Percentiles rank a stretch among this genome's conserved stretches.
phyloP scores from a whole-genome alignment of 768 basidiomycete species.

The Hebeloma cylindrosporum region DNA sequence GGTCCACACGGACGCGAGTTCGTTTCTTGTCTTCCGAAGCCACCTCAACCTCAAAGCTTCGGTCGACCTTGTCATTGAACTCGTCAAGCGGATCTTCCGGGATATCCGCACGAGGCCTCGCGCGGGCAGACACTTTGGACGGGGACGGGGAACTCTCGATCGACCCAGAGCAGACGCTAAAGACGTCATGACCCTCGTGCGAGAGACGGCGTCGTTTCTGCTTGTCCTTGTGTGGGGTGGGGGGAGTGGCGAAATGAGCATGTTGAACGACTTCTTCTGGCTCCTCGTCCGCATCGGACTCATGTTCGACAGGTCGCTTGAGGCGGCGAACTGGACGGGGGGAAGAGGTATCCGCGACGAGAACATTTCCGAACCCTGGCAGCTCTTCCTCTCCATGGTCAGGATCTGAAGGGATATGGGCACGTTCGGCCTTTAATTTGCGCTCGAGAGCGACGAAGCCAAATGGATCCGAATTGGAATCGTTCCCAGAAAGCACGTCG shows the following conservation, averaged over 20 bases:
- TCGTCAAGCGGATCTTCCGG: conserved; percentile 17
- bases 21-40: conserved; percentile 9
- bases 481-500: conserved; percentile 12
- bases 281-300: conserved; percentile 12
- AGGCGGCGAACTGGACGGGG: conserved; percentile 26
- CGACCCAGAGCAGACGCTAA: conserved; percentile 34
- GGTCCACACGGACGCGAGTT: neutral
- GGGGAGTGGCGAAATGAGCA: conserved; percentile 26
- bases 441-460: conserved; percentile 57
- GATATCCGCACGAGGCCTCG: conserved; percentile 7
- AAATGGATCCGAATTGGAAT: conserved; percentile 49
- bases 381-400: conserved; percentile 17
- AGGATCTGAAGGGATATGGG: neutral
- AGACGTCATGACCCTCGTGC: conserved; percentile 31
- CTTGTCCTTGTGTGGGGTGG: conserved; percentile 35
- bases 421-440: conserved; percentile 45
- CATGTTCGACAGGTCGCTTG: conserved; percentile 16
- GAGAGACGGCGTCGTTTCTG: conserved; percentile 28
- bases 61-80: conserved; percentile 21
- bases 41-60: conserved; percentile 10
- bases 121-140: conserved; percentile 26
- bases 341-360: conserved; percentile 31
- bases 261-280: conserved; percentile 3
- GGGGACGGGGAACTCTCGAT: conserved; percentile 39
- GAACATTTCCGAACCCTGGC: too few species aligned